phyloP scores from a whole-genome alignment of 805 yeast species.

The Sugiyamaella americana region DNA sequence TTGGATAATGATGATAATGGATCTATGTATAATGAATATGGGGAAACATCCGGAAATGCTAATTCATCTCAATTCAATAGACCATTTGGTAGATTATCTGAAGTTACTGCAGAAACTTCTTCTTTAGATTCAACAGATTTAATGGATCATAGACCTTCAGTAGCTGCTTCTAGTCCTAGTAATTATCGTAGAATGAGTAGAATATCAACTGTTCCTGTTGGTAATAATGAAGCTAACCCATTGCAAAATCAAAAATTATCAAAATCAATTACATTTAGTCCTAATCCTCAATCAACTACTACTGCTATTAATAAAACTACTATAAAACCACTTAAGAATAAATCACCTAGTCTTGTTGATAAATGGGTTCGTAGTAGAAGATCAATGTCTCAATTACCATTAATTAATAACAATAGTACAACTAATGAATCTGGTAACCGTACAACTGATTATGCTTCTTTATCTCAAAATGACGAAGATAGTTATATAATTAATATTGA shows the following conservation, averaged over 20 bases:
- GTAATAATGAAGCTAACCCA: background rate
- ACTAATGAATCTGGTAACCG: background rate
- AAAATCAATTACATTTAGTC: background rate
- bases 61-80: background rate
- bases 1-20: conserved; percentile 11
- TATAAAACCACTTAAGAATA: background rate
- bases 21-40: background rate
- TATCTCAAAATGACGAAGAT: background rate
- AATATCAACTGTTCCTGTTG: background rate
- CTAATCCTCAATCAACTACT: background rate
- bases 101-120: background rate
- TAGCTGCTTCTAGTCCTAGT: conserved; percentile 2
- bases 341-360: conserved; percentile 7
- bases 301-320: background rate
- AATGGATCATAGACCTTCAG: conserved; percentile 17
- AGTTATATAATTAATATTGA: background rate
- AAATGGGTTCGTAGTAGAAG: conserved; percentile 18
- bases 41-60: background rate
- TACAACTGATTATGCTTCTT: conserved; percentile 2
- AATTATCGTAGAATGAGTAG: conserved; percentile 1
- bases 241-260: too few relatives aligned
- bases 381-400: conserved; percentile 10
- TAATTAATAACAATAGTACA: conserved; percentile 2
- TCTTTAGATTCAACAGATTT: conserved; percentile 15
- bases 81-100: background rate